A percentile compares a stretch with the other conserved stretches of the same genome.
These are phyloP conservation scores for Blastomyces parvus DNA, from an alignment of 2,329 filamentous ascomycete species.

Conservation along the genomic window DNA sequence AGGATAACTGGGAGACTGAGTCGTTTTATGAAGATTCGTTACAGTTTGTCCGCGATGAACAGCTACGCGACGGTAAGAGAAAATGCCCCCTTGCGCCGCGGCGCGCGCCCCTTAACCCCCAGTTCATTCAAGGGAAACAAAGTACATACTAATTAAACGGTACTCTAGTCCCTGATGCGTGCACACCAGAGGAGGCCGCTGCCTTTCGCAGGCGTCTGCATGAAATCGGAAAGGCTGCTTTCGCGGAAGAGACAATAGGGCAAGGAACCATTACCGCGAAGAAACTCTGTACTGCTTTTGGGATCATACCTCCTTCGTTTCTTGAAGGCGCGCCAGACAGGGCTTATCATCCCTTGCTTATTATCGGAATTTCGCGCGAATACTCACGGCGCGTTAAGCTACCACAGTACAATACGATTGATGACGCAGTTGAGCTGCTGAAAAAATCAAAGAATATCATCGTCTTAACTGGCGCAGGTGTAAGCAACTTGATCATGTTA, in stretches of 20 bases:
- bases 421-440: slow-evolving; percentile 75
- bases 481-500: slow-evolving; percentile 24
- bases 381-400: slow-evolving; percentile 74
- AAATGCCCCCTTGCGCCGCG: background rate
- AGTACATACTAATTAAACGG: background rate
- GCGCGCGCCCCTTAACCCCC: background rate
- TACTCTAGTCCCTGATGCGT: slow-evolving; percentile 42
- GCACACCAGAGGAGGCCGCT: slow-evolving; percentile 59
- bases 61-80: slow-evolving; percentile 32
- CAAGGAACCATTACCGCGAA: slow-evolving; percentile 62
- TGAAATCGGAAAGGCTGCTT: slow-evolving; percentile 65
- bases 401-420: slow-evolving; percentile 67
- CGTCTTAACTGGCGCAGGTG: slow-evolving; percentile 83
- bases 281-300: slow-evolving; percentile 80
- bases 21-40: slow-evolving; percentile 56
- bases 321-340: slow-evolving; percentile 65
- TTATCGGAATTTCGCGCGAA: slow-evolving; percentile 68
- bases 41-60: slow-evolving; percentile 48
- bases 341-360: slow-evolving; percentile 64
- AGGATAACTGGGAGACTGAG: slow-evolving; percentile 17
- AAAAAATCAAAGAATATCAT: slow-evolving; percentile 71
- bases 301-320: slow-evolving; percentile 62
- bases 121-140: background rate
- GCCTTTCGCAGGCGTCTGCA: slow-evolving; percentile 62
- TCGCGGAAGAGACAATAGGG: slow-evolving; percentile 63